Evolutionary conservation across 2,329 filamentous ascomycete genomes (phyloP).

Genomic region (Ascocoryne sarcoides): DNA sequence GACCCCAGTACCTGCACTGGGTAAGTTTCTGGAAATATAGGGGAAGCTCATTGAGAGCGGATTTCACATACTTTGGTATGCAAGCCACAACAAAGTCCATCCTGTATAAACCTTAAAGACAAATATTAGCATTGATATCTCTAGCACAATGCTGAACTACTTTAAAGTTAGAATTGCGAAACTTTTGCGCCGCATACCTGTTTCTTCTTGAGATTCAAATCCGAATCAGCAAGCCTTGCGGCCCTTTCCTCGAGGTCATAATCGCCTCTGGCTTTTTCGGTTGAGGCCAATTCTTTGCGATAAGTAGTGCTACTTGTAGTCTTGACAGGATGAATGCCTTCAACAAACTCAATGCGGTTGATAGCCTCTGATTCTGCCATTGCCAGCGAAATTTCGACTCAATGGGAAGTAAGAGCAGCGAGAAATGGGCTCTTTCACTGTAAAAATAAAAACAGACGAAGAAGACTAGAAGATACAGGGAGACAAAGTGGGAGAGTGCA

Average conservation of each 20-base stretch:
- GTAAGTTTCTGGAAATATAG: neutral
- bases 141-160: too few species aligned
- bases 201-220: conserved; percentile 25
- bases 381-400: neutral
- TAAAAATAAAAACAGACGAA: too few species aligned
- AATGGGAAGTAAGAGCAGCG: too few species aligned
- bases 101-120: conserved; percentile 5
- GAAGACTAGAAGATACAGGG: too few species aligned
- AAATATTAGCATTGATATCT: neutral
- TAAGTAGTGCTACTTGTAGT: conserved; percentile 6
- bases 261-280: conserved; percentile 12
- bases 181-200: conserved; percentile 19
- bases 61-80: conserved; percentile 45
- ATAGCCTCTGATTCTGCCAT: conserved; percentile 13
- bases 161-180: too few species aligned
- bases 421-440: too few species aligned
- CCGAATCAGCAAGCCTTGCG: conserved; percentile 19
- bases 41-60: neutral
- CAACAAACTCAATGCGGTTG: conserved; percentile 17
- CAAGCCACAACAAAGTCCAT: conserved; percentile 36
- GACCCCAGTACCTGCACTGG: neutral
- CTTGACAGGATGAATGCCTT: conserved; percentile 18
- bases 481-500: too few species aligned
- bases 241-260: conserved; percentile 20
- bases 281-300: conserved; percentile 9